phyloP scores from a whole-genome alignment of 2,329 filamentous ascomycete genomes.

The Alternaria sp. region DNA sequence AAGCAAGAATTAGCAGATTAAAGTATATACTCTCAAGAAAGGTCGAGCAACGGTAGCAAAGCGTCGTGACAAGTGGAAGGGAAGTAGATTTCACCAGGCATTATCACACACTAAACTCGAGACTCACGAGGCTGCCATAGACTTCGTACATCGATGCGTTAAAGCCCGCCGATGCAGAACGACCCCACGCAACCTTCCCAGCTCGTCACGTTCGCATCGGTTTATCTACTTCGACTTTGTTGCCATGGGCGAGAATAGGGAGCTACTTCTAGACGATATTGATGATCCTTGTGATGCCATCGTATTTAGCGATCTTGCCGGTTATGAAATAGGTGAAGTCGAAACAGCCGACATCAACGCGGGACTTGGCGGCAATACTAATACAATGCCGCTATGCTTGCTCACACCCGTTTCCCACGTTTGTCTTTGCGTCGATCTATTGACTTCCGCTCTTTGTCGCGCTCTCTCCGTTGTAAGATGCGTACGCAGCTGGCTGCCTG shows the following conservation, averaged over 20 bases:
- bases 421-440: background rate
- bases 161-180: background rate
- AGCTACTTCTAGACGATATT: background rate
- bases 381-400: background rate
- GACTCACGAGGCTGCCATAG: background rate
- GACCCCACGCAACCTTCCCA: background rate
- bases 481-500: background rate
- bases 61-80: background rate
- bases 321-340: background rate
- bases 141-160: background rate
- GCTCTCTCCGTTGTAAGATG: background rate
- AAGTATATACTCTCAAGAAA: background rate
- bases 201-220: background rate
- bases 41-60: background rate
- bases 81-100: background rate
- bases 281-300: too few relatives aligned
- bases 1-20: rapidly evolving
- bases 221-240: background rate
- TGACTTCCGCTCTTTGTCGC: background rate
- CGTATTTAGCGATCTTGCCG: background rate
- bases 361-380: background rate
- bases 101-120: background rate
- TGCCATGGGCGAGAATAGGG: background rate
- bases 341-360: background rate
- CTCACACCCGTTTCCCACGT: background rate